phyloP scores from a whole-genome alignment of 208 protist species.

The Phytomonas sp. region DNA sequence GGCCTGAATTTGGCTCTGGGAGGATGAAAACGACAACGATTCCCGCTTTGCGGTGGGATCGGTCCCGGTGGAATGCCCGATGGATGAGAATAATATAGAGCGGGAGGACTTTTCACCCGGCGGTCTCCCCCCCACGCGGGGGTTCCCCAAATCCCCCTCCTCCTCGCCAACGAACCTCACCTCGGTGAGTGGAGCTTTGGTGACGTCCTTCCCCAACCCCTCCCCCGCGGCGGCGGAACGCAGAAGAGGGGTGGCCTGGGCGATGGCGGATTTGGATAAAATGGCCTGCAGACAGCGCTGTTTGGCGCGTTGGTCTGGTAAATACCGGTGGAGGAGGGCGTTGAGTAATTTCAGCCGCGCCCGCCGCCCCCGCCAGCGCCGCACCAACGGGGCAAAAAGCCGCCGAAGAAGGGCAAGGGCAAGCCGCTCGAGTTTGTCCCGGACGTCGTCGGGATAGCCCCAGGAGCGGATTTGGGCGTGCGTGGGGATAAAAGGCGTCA shows the following conservation, averaged over 20 bases:
- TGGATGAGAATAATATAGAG: not conserved
- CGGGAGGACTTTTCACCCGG: not conserved
- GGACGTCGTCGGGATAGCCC: not conserved
- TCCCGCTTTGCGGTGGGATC: not conserved
- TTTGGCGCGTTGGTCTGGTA: not conserved
- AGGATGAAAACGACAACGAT: not conserved
- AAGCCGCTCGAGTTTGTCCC: constrained; percentile 7
- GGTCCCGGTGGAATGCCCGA: not conserved
- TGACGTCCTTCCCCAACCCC: not conserved
- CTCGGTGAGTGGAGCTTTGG: not conserved
- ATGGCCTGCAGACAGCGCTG: not conserved
- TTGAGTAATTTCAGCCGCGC: not conserved
- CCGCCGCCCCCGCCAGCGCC: not conserved
- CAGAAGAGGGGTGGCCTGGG: not conserved
- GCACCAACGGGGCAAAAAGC: constrained; percentile 4
- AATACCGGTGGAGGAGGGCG: not conserved
- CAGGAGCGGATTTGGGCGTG: not conserved
- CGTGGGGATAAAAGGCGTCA: constrained; percentile 1
- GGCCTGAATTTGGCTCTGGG: not conserved
- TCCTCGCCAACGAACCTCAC: constrained; percentile 3
- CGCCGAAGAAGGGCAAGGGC: not conserved
- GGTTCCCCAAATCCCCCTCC: not conserved
- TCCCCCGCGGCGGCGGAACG: not conserved
- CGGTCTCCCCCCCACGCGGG: not conserved
- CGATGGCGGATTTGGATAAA: not conserved